phyloP scores from a whole-genome alignment of 2,329 filamentous ascomycete genomes.

The Colletotrichum sp. region DNA sequence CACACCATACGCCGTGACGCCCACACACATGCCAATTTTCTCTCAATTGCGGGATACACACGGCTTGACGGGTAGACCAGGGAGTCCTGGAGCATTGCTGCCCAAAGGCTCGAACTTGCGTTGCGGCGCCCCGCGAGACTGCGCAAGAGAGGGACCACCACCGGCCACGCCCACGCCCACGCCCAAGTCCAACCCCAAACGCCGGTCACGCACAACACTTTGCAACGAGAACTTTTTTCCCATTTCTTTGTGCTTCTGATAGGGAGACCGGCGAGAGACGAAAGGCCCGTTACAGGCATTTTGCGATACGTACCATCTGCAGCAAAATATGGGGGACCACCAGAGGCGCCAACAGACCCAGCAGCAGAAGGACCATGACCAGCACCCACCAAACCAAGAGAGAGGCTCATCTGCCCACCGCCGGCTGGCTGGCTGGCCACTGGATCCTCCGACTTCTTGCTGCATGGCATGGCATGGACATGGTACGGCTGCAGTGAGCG shows the following conservation, averaged over 20 bases:
- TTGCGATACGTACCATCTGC: neutral
- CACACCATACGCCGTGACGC: neutral
- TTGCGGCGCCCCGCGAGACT: constrained; percentile 19
- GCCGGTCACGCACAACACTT: neutral
- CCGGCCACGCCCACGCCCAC: neutral
- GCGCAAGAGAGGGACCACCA: constrained; percentile 9
- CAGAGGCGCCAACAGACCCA: neutral
- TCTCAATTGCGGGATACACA: neutral
- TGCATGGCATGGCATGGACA: constrained; percentile 17
- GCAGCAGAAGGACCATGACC: neutral
- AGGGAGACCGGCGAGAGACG: neutral
- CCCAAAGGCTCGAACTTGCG: constrained; percentile 18
- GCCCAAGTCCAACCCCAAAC: constrained; percentile 1
- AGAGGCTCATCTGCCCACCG: neutral
- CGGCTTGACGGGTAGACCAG: constrained; percentile 2
- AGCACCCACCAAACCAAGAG: neutral
- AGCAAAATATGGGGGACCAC: neutral
- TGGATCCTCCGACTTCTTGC: neutral
- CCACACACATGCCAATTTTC: neutral
- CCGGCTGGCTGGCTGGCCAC: neutral
- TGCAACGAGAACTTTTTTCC: neutral
- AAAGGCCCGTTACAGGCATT: neutral
- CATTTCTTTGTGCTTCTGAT: constrained; percentile 1
- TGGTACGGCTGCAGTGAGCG: constrained; percentile 15
- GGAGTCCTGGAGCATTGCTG: constrained; percentile 23